Evolutionary conservation across 352 stramenopile genomes (phyloP).

Genomic region (Globisporangium splendens): DNA sequence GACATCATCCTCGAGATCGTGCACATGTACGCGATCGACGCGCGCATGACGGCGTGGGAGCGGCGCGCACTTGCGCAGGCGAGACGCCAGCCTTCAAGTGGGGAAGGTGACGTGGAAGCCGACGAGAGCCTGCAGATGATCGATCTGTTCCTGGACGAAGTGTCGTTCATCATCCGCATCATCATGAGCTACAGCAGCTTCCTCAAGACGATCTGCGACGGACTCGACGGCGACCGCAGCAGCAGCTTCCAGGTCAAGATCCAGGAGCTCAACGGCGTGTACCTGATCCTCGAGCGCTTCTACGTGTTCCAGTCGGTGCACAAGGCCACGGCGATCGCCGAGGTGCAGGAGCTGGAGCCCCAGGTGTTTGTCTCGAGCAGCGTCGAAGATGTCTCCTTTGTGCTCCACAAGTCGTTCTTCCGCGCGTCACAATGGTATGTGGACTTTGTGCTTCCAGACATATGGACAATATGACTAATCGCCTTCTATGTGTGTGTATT

Average conservation of each 20-base stretch:
- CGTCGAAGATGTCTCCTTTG: conserved; percentile 82
- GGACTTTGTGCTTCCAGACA: neutral
- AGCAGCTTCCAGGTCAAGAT: conserved; percentile 54
- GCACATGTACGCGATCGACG: conserved; percentile 68
- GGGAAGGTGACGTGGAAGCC: conserved; percentile 35
- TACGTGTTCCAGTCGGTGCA: conserved; percentile 85
- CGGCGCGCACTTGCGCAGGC: conserved; percentile 58
- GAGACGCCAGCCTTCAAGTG: conserved; percentile 29
- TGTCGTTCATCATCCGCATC: conserved; percentile 72
- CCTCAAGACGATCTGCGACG: conserved; percentile 46
- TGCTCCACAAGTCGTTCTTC: conserved; percentile 82
- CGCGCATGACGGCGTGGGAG: conserved; percentile 75
- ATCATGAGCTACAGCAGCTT: conserved; percentile 68
- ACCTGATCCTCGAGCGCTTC: conserved; percentile 78
- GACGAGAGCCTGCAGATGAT: conserved; percentile 88
- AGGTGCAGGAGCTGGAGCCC: conserved; percentile 66
- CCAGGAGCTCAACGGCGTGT: conserved; percentile 76
- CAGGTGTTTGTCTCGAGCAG: conserved; percentile 75
- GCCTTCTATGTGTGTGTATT: conserved; percentile 5
- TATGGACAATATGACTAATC: neutral
- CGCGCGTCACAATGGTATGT: conserved; percentile 68
- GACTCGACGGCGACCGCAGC: conserved; percentile 30
- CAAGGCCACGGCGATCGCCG: conserved; percentile 79
- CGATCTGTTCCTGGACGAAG: conserved; percentile 77
- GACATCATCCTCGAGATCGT: conserved; percentile 63